Percentiles rank a stretch among this genome's conserved stretches.
Evolutionary conservation across 139 green algal species (phyloP).

Genomic region (Tetradesmus lagerheimii): DNA sequence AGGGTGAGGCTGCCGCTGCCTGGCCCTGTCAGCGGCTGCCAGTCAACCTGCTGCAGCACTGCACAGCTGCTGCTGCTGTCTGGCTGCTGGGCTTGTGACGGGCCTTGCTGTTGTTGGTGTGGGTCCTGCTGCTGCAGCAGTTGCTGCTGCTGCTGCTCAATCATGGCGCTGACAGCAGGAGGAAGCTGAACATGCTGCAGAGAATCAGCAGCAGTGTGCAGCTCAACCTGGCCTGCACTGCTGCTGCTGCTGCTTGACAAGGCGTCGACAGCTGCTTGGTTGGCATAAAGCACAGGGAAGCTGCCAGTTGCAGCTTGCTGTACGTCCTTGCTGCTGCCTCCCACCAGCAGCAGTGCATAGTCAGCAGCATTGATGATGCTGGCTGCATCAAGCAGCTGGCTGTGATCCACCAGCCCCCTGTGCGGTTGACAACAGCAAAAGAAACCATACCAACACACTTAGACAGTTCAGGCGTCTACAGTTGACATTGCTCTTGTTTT

Average conservation of each 20-base stretch:
- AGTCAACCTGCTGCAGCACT: not conserved
- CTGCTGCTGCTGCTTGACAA: constrained; percentile 11
- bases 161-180: not conserved
- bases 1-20: not conserved
- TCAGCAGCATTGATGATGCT: not conserved
- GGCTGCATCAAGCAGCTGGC: not conserved
- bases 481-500: not conserved
- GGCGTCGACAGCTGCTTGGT: not conserved
- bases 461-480: not conserved
- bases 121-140: not conserved
- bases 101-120: not conserved
- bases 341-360: constrained; percentile 15
- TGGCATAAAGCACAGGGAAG: constrained; percentile 6
- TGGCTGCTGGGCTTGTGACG: not conserved
- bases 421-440: not conserved
- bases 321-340: not conserved
- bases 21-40: not conserved
- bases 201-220: not conserved
- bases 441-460: not conserved
- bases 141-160: not conserved
- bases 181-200: constrained; percentile 3
- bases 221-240: not conserved
- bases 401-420: not conserved
- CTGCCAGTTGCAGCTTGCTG: not conserved
- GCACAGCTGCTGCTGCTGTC: constrained; percentile 16